Evolutionary conservation across 169 alveolate genomes (phyloP).

Genomic region (Hepatocystis sp.): DNA sequence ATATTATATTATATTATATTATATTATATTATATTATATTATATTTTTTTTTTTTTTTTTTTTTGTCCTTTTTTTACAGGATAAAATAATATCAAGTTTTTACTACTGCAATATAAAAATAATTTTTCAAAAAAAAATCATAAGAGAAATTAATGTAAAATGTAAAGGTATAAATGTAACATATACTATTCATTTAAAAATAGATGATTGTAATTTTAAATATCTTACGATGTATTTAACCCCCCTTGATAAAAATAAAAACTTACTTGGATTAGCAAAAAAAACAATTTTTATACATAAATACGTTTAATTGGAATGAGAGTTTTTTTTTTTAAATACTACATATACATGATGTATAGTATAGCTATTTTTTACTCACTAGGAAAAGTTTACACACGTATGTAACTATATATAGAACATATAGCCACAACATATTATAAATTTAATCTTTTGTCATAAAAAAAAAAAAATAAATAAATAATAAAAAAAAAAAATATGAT

Average conservation of each 20-base stretch:
- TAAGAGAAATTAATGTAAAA: constrained; percentile 36
- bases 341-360: not conserved
- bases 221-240: constrained; percentile 29
- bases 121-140: constrained; percentile 20
- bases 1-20: no score
- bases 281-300: constrained; percentile 43
- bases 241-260: constrained; percentile 43
- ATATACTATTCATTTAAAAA: constrained; percentile 56
- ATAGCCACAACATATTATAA: no score
- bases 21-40: no score
- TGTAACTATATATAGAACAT: no score
- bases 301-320: constrained; percentile 1
- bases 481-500: no score
- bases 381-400: not conserved
- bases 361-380: not conserved
- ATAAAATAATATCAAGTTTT: constrained; percentile 7
- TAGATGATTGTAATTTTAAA: constrained; percentile 25
- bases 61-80: constrained; percentile 7
- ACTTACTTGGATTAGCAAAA: constrained; percentile 50
- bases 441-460: no score
- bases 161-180: constrained; percentile 21
- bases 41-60: not conserved
- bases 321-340: not conserved
- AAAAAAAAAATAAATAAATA: no score
- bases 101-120: constrained; percentile 49